Evolutionary conservation across 2,329 filamentous ascomycete genomes (phyloP).

Genomic region (Ophiocordyceps camponoti-saundersi): DNA sequence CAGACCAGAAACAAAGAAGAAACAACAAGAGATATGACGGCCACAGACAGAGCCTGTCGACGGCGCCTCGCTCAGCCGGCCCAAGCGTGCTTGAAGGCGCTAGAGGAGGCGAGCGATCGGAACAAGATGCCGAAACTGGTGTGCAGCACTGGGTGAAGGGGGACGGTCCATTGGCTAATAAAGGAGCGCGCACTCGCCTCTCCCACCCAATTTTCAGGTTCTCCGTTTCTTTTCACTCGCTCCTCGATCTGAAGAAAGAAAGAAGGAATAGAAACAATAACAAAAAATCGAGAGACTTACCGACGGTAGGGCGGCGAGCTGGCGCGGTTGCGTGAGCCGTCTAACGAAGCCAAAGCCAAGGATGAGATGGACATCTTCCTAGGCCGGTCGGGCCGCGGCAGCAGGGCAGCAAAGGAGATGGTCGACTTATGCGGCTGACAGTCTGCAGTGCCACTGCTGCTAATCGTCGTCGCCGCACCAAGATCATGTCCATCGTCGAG

Average conservation of each 20-base stretch:
- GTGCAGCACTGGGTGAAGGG: background rate
- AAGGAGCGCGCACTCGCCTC: background rate
- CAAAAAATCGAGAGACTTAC: slow-evolving; percentile 23
- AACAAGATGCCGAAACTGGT: slow-evolving; percentile 2
- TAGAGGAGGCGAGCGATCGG: background rate
- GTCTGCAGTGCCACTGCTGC: slow-evolving; percentile 5
- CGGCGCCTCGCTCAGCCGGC: too few species aligned
- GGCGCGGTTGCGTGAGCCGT: slow-evolving; percentile 22
- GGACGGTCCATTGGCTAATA: background rate
- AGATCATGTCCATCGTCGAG: background rate
- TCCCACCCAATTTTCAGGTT: background rate
- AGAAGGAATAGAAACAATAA: slow-evolving; percentile 1
- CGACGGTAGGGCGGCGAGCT: slow-evolving; percentile 31
- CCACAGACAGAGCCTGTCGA: too few species aligned
- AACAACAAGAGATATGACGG: background rate
- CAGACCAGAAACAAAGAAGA: background rate
- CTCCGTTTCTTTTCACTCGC: background rate
- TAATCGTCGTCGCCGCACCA: slow-evolving; percentile 4
- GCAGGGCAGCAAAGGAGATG: slow-evolving; percentile 17
- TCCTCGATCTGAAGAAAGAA: background rate
- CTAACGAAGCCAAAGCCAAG: slow-evolving; percentile 16
- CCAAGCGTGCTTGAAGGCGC: background rate
- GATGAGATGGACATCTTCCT: slow-evolving; percentile 9
- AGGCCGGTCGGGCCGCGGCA: slow-evolving; percentile 8
- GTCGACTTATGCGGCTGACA: slow-evolving; percentile 14